A percentile compares a stretch with the other conserved stretches of the same genome.
Evolutionary conservation across 768 basidiomycete genomes (phyloP).

Genomic region (Agrocybe pediades): DNA sequence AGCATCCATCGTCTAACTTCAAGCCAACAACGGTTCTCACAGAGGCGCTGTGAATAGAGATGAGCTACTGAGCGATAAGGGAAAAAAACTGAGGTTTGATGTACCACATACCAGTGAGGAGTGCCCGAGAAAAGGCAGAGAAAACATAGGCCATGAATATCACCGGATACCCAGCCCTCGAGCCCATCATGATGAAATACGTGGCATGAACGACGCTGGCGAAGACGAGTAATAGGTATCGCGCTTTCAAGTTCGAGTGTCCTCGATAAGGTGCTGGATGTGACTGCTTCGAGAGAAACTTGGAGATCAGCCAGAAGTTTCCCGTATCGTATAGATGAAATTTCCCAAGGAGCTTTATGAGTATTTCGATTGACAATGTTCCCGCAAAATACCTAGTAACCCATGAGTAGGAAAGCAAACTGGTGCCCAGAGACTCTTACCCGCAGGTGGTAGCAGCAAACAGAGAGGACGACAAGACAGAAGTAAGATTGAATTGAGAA

Average conservation of each 20-base stretch:
- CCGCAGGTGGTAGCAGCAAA: conserved; percentile 51
- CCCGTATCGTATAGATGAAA: conserved; percentile 24
- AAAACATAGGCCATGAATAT: conserved; percentile 49
- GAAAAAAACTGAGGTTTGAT: too few species aligned
- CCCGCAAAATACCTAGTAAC: conserved; percentile 43
- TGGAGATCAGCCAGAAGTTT: conserved; percentile 14
- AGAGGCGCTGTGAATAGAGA: conserved; percentile 33
- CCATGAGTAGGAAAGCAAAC: not conserved
- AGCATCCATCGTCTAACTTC: too few species aligned
- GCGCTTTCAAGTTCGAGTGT: conserved; percentile 36
- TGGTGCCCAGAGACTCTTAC: conserved; percentile 30
- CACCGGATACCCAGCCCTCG: conserved; percentile 37
- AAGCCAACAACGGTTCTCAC: conserved; percentile 31
- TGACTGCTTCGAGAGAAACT: conserved; percentile 9
- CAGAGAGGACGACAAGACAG: conserved; percentile 50
- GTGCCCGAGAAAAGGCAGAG: conserved; percentile 47
- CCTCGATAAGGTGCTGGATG: not conserved
- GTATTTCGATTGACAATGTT: conserved; percentile 45
- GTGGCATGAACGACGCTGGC: conserved; percentile 38
- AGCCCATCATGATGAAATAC: conserved; percentile 53
- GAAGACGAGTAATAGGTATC: conserved; percentile 38
- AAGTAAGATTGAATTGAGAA: conserved; percentile 45
- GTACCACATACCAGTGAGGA: conserved; percentile 42
- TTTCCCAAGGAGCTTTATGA: conserved; percentile 41
- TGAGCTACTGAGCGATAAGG: not conserved